Percentiles rank a stretch among this genome's conserved stretches.
These are phyloP conservation scores for Larix kaempferi DNA, from an alignment of 75 land plant species.

Conservation along the genomic window DNA sequence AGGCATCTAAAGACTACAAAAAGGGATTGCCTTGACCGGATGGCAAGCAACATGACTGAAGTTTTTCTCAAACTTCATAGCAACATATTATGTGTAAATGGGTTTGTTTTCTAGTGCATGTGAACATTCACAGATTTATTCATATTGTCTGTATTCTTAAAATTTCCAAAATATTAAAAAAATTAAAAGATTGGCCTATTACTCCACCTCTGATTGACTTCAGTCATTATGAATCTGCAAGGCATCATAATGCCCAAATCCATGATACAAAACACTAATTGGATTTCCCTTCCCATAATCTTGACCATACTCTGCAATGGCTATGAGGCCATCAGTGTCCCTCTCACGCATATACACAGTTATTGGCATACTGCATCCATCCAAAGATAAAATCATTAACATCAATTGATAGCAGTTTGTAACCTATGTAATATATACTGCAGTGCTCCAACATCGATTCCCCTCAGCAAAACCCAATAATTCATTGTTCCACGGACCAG, in stretches of 20 bases:
- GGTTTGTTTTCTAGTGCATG: too few relatives aligned
- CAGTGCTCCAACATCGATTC: background rate
- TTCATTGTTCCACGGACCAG: background rate
- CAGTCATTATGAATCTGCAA: conserved; percentile 27
- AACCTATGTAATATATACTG: background rate
- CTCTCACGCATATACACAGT: conserved; percentile 68
- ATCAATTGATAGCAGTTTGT: background rate
- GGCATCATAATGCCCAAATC: conserved; percentile 91
- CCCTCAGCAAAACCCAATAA: background rate
- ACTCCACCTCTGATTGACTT: too few relatives aligned
- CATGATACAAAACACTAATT: conserved; percentile 70
- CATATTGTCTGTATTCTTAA: too few relatives aligned
- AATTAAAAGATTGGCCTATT: too few relatives aligned
- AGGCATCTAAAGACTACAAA: too few relatives aligned
- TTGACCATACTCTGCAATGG: conserved; percentile 88
- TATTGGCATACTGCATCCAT: conserved; percentile 66
- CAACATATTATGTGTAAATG: too few relatives aligned
- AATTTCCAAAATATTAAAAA: too few relatives aligned
- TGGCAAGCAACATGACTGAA: too few relatives aligned
- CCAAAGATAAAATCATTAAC: too few relatives aligned
- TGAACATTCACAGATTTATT: too few relatives aligned
- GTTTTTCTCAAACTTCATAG: too few relatives aligned
- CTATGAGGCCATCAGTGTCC: conserved; percentile 40
- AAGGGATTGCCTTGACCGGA: too few relatives aligned
- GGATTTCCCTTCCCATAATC: conserved; percentile 73